A percentile compares a stretch with the other conserved stretches of the same genome.
phyloP scores from a whole-genome alignment of 2,329 filamentous ascomycete genomes.

The Amesomyces nigricolor region DNA sequence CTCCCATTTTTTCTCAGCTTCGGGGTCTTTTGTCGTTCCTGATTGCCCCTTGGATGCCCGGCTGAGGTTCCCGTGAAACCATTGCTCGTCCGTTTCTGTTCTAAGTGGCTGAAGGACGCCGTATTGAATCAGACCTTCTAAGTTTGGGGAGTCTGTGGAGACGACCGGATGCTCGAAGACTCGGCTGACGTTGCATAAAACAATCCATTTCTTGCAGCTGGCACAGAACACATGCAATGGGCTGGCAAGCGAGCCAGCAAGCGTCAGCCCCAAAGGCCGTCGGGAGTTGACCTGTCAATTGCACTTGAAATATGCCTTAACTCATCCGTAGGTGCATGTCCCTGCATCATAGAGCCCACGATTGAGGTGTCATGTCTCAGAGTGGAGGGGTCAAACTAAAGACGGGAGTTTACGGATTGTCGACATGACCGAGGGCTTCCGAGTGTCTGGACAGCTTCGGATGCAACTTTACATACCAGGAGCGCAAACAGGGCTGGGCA shows the following conservation, averaged over 20 bases:
- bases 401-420: no score
- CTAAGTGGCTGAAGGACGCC: no score
- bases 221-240: neutral
- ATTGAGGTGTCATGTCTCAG: no score
- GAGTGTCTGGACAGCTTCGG: neutral
- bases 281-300: constrained; percentile 1
- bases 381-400: no score
- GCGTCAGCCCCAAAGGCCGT: neutral
- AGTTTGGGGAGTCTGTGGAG: neutral
- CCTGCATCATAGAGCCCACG: no score
- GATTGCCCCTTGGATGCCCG: no score
- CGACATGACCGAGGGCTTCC: neutral
- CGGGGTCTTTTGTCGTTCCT: no score
- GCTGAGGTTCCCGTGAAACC: no score
- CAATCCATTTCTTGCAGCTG: neutral
- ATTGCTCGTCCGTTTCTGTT: no score
- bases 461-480: no score
- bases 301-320: constrained; percentile 5
- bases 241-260: neutral
- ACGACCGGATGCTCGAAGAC: neutral
- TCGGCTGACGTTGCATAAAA: constrained; percentile 7
- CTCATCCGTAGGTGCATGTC: neutral
- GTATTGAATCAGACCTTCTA: neutral
- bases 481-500: no score
- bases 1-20: no score